Evolutionary conservation across 768 basidiomycete genomes (phyloP), one percentile per base, ranked within the genome.

Genomic region (Rhodotorula kratochvilovae): DNA sequence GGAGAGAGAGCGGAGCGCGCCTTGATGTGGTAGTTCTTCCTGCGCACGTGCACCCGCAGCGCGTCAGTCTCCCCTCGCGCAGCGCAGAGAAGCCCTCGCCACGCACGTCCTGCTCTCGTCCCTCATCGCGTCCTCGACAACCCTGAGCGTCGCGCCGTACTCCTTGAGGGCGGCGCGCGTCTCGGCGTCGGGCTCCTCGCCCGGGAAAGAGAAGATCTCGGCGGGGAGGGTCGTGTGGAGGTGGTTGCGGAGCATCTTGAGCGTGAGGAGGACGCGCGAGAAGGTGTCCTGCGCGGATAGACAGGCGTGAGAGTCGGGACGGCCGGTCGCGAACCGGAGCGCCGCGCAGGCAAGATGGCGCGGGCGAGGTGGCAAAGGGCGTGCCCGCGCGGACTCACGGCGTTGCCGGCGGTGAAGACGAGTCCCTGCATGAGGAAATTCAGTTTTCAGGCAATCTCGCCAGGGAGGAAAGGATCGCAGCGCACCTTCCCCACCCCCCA

Each of bases 361-460:
- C n/a, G n/a, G n/a, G n/a, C n/a, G n/a, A n/a, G n/a, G n/a, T n/a
- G n/a, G n/a, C n/a, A n/a, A n/a, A n/a, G n/a, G n/a, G n/a, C n/a
- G n/a, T n/a, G n/a, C n/a, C n/a, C n/a, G n/a, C n/a, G n/a, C n/a
- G n/a, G n/a, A n/a, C n/a, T n/a, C n/a, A n/a, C 77, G 25, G 80
- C 80, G 75, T 82, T 81, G 27, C 82, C 82, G 29, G 81, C 82
- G 16, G 82, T 81, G 77, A 82, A 79, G 10, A 73, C 72, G 48
- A 73, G 65, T 1, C 70, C 65, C 63, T 70, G 60, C 2, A n/a
- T n/a, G n/a, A 12, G 39, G 43, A n/a, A 1, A 16, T 21, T 3
- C 53, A n/a, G n/a, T 42, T 36, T 3, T 36, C 13, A 4, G 27
- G 15, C 25, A 21, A 21, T 5, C 8, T 16, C n/a, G 27, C 25